phyloP scores from a whole-genome alignment of 2,329 filamentous ascomycete genomes.

The Shiraia sp. region DNA sequence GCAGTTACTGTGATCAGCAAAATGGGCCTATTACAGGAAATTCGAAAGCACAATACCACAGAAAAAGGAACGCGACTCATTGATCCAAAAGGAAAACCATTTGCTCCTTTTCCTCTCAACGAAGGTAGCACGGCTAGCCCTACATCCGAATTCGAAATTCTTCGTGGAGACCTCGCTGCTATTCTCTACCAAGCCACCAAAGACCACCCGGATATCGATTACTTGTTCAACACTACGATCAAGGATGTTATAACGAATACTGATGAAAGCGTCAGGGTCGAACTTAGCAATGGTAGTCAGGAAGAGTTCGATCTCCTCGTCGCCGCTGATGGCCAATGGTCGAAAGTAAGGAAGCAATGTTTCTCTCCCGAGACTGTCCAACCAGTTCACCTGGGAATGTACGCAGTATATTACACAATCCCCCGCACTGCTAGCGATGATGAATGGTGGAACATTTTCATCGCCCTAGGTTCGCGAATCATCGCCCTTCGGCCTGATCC shows the following conservation, averaged over 20 bases:
- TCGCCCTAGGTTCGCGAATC: slow-evolving; percentile 40
- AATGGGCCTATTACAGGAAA: slow-evolving; percentile 44
- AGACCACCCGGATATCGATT: slow-evolving; percentile 3
- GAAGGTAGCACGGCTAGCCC: slow-evolving; percentile 16
- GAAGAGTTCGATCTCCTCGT: slow-evolving; percentile 58
- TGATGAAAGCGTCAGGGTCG: slow-evolving; percentile 41
- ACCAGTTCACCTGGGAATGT: slow-evolving; percentile 21
- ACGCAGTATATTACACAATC: slow-evolving; percentile 46
- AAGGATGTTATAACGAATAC: slow-evolving; percentile 37
- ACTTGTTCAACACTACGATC: slow-evolving; percentile 17
- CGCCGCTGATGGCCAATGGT: slow-evolving; percentile 60
- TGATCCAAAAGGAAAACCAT: slow-evolving; percentile 12
- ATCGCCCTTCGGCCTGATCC: slow-evolving; percentile 28
- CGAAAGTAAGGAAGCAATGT: slow-evolving; percentile 44
- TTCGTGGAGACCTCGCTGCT: slow-evolving; percentile 36
- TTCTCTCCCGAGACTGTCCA: slow-evolving; percentile 24
- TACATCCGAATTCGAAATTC: slow-evolving; percentile 30
- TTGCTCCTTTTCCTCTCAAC: slow-evolving; percentile 19
- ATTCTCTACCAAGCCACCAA: slow-evolving; percentile 29
- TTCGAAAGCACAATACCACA: slow-evolving; percentile 40
- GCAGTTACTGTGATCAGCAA: slow-evolving; percentile 46
- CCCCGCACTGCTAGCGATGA: slow-evolving; percentile 35
- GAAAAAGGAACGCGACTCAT: slow-evolving; percentile 48
- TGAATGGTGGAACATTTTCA: slow-evolving; percentile 41
- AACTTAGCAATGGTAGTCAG: slow-evolving; percentile 50